A percentile compares a stretch with the other conserved stretches of the same genome.
These are phyloP conservation scores for Wickerhamiella allomyrinae DNA, from an alignment of 805 yeast genomes.

Conservation along the genomic window DNA sequence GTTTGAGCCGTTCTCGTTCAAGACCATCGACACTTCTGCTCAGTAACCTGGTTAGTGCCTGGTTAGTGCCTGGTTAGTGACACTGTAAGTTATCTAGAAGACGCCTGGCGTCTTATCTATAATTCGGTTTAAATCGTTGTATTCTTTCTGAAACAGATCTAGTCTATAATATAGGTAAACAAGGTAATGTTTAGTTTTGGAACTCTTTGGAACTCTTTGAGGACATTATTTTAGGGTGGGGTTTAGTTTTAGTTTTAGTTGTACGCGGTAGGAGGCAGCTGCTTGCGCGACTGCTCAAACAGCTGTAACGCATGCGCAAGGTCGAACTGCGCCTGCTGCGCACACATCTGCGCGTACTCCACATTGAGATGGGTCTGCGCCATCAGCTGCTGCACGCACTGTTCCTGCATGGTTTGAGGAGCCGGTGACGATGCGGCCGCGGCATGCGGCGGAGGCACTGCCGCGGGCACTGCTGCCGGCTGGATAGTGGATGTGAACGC, in stretches of 20 bases:
- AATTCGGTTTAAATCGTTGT: no score
- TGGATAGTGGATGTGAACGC: slow-evolving; percentile 10
- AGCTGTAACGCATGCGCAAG: slow-evolving; percentile 52
- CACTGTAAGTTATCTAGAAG: no score
- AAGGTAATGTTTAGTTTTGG: no score
- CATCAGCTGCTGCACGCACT: slow-evolving; percentile 45
- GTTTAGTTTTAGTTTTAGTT: no score
- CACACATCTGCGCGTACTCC: slow-evolving; percentile 69
- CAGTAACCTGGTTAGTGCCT: neutral
- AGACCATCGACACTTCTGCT: slow-evolving; percentile 6
- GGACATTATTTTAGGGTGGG: no score
- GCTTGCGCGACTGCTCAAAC: slow-evolving; percentile 52
- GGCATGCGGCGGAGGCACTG: slow-evolving; percentile 12
- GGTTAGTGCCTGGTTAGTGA: no score
- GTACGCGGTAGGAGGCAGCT: slow-evolving; percentile 49
- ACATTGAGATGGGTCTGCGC: slow-evolving; percentile 60
- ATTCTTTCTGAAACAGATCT: no score
- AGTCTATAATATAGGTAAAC: no score
- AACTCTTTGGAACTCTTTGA: no score
- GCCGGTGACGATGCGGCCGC: slow-evolving; percentile 26
- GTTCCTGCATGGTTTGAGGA: slow-evolving; percentile 32
- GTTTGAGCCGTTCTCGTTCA: slow-evolving; percentile 75
- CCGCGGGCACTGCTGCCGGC: slow-evolving; percentile 6
- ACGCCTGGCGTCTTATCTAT: no score
- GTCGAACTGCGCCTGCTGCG: slow-evolving; percentile 81